Evolutionary conservation across 2,329 filamentous ascomycete genomes (phyloP), one percentile per base, ranked within the genome.

Genomic region (Cryphonectria naterciae): DNA sequence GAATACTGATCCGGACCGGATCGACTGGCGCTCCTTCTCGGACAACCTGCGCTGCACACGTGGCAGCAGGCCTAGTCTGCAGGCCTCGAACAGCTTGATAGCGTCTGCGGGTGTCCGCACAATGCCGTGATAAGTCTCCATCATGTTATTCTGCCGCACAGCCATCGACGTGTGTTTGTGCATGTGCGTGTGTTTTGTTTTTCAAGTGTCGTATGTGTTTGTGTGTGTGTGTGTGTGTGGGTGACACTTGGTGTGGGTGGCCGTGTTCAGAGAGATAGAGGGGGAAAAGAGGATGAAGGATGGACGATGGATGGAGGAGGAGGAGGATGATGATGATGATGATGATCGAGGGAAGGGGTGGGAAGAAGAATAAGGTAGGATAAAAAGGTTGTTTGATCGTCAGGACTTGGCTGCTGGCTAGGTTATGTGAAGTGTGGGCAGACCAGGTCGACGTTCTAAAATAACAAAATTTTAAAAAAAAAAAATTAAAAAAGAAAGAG

Each of bases 51-150:
- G 89, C 84, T 98, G 96, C 7, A 99, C 96, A 75, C 96, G 90
- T 41, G 96, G 96, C 64, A 98, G 85, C 65, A 97, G 85, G 68
- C 96, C 96, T 62, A 97, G 86, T 74, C 95, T 89, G 81, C 95
- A 99, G 72, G 96, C 96, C 83, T 98, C 96, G 79, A 99, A 98
- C n/a, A 99, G 87, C 79, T 98, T 95, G 83, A 99, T 98, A 76
- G 96, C 96, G 83, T 99, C 96, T 77, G 91, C 92, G 54, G 96
- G 95, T n/a, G 95, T 97, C 83, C 95, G 93, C 78, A 99, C 95
- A 80, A 93, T 92, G 73, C 96, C 96, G 84, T 95, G 89, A 80
- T 98, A 99, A 63, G 96, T 99, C 85, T 99, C 96, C 95, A 98
- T 98, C 78, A 80, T 85, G 75, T 72, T 76, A 49, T 63, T 70